Evolutionary conservation across 129 eudicot genomes (phyloP).

Genomic region (Chrysanthemum seticuspe): DNA sequence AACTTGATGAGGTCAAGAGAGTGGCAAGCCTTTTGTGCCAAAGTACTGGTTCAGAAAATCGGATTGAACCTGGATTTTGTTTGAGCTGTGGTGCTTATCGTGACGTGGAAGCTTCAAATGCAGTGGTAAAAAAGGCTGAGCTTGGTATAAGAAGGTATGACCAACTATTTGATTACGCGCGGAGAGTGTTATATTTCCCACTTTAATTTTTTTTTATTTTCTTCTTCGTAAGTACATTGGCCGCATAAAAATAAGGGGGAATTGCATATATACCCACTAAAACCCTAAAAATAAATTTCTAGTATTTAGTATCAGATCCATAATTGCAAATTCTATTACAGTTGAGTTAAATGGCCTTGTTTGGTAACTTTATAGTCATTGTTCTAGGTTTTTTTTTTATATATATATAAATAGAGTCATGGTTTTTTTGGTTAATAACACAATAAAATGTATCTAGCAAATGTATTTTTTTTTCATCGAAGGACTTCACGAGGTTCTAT

Average conservation of each 20-base stretch:
- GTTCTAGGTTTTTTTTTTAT: not conserved
- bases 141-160: constrained; percentile 45
- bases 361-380: not conserved
- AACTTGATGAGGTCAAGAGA: constrained; percentile 35
- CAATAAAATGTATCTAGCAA: not conserved
- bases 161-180: not conserved
- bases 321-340: no score
- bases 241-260: no score
- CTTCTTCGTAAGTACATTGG: not conserved
- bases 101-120: constrained; percentile 47
- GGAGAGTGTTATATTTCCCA: not conserved
- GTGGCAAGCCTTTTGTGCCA: constrained; percentile 49
- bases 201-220: no score
- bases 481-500: not conserved
- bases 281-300: no score
- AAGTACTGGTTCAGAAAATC: constrained; percentile 26
- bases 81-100: constrained; percentile 51
- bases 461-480: not conserved
- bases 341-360: no score
- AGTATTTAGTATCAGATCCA: no score
- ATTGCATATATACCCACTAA: no score
- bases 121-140: constrained; percentile 41
- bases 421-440: not conserved
- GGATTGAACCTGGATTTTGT: constrained; percentile 55
- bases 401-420: not conserved